Evolutionary conservation across 495 filamentous ascomycete species (phyloP), one percentile per base, ranked within the genome.

Genomic region (Daldinia bambusicola): DNA sequence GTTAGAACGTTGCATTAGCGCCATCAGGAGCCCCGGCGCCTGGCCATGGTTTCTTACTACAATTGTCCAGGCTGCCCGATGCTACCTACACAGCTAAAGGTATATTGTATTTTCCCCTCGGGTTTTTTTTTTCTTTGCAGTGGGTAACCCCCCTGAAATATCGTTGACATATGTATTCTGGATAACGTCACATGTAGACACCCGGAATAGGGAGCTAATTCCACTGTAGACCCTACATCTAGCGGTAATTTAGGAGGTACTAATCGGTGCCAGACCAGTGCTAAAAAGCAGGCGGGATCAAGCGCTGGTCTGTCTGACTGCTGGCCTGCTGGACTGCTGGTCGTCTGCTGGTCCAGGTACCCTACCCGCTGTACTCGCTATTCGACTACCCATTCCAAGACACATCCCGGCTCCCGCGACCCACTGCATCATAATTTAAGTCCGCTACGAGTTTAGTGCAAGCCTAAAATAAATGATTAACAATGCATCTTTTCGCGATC

Each of bases 1-100:
- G 40, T 57, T 48, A 63, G 57, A 68, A 48, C 40, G 51, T 22
- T 57, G 69, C 69, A 71, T 71, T 71, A 71, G 69, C 63, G 69
- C 69, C 57, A 40, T 63, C 52, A 62, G 52, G 52, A 57, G 58
- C 45, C 59, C 59, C 34, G 32, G 58, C 63, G 52, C 37, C 63
- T 62, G 41, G 41, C 43, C 45, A 32, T 31, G 4, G 12, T 62
- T 61, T 58, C 43, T 65, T n/a, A n/a, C n/a, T n/a, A n/a, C n/a
- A n/a, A n/a, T n/a, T n/a, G n/a, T n/a, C n/a, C n/a, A n/a, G n/a
- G n/a, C n/a, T n/a, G n/a, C n/a, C n/a, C n/a, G n/a, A n/a, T n/a
- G n/a, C n/a, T n/a, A n/a, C n/a, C n/a, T n/a, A n/a, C n/a, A n/a
- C n/a, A n/a, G n/a, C n/a, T n/a, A n/a, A n/a, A n/a, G n/a, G n/a